These are phyloP conservation scores for Phytophthora tubulina DNA, from an alignment of 352 stramenopile genomes.

Conservation along the genomic window DNA sequence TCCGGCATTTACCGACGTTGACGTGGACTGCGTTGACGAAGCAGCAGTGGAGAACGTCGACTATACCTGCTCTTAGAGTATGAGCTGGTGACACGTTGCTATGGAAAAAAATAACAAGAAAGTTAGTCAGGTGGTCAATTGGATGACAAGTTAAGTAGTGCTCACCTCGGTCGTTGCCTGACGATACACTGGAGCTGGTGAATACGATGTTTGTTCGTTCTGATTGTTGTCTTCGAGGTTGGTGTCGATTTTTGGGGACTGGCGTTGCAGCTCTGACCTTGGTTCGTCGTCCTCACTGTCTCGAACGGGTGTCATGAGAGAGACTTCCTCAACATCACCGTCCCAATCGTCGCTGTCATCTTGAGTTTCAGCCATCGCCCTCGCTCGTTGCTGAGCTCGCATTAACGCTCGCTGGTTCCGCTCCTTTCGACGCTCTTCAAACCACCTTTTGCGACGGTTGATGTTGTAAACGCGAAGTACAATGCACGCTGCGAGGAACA, in stretches of 20 bases:
- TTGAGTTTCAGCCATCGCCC: slow-evolving; percentile 23
- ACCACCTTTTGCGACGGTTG: slow-evolving; percentile 63
- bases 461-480: slow-evolving; percentile 57
- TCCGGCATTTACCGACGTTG: slow-evolving; percentile 11
- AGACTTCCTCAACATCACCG: slow-evolving; percentile 49
- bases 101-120: slow-evolving; percentile 2
- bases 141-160: neutral
- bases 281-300: slow-evolving; percentile 41
- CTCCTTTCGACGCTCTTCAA: slow-evolving; percentile 45
- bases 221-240: slow-evolving; percentile 16
- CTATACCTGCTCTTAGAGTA: slow-evolving; percentile 6
- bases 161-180: slow-evolving; percentile 37
- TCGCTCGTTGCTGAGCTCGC: slow-evolving; percentile 37
- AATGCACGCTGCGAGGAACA: slow-evolving; percentile 58
- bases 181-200: slow-evolving; percentile 26
- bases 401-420: slow-evolving; percentile 43
- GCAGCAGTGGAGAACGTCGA: slow-evolving; percentile 8
- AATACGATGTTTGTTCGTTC: slow-evolving; percentile 22
- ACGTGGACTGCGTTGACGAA: slow-evolving; percentile 19
- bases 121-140: slow-evolving; percentile 3
- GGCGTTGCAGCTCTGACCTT: slow-evolving; percentile 17
- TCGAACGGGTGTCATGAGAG: slow-evolving; percentile 46
- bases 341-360: slow-evolving; percentile 44
- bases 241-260: slow-evolving; percentile 13
- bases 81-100: slow-evolving; percentile 15